Percentiles rank a stretch among this genome's conserved stretches.
Conservation (phyloP, 495 filamentous ascomycete genomes). For the Geoglossum glabrum region DNA sequence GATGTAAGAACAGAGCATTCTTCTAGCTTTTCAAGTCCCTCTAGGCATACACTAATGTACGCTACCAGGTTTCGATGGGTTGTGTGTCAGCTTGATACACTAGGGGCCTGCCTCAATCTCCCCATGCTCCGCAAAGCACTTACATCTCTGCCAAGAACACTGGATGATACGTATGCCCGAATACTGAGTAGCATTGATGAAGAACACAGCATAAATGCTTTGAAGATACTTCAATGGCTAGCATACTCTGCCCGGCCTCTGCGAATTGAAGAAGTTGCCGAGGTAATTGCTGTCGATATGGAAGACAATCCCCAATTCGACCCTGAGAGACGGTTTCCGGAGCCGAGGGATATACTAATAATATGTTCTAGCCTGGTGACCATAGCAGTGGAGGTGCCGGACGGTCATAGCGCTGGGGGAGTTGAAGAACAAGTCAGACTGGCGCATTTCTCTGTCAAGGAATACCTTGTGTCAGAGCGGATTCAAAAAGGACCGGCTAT, state of each 20-base stretch:
- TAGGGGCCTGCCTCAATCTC: slow-evolving; percentile 6
- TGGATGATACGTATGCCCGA: slow-evolving; percentile 13
- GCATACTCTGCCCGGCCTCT: slow-evolving; percentile 9
- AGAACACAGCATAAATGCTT: slow-evolving; percentile 3
- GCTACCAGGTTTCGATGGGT: slow-evolving; percentile 12
- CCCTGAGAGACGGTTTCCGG: slow-evolving; percentile 1
- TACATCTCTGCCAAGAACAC: slow-evolving; percentile 6
- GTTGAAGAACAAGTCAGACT: no score
- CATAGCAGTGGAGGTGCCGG: background rate
- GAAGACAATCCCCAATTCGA: slow-evolving; percentile 2
- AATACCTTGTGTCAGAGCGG: slow-evolving; percentile 10
- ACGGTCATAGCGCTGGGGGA: no score
- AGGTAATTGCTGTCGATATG: slow-evolving; percentile 7
- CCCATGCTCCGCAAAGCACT: slow-evolving; percentile 8
- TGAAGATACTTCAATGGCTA: slow-evolving; percentile 9
- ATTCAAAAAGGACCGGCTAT: background rate
- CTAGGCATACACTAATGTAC: background rate
- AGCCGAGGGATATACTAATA: slow-evolving; percentile 5
- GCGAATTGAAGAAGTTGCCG: slow-evolving; percentile 7
- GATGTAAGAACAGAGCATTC: slow-evolving; percentile 8
- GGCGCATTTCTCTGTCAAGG: slow-evolving; percentile 14
- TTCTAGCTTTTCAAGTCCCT: background rate
- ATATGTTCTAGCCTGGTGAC: slow-evolving; percentile 10
- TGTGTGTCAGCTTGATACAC: slow-evolving; percentile 11
- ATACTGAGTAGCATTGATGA: slow-evolving; percentile 8